A percentile compares a stretch with the other conserved stretches of the same genome.
Evolutionary conservation across 73 alveolate genomes (phyloP).

Genomic region (Stentor roeselii): DNA sequence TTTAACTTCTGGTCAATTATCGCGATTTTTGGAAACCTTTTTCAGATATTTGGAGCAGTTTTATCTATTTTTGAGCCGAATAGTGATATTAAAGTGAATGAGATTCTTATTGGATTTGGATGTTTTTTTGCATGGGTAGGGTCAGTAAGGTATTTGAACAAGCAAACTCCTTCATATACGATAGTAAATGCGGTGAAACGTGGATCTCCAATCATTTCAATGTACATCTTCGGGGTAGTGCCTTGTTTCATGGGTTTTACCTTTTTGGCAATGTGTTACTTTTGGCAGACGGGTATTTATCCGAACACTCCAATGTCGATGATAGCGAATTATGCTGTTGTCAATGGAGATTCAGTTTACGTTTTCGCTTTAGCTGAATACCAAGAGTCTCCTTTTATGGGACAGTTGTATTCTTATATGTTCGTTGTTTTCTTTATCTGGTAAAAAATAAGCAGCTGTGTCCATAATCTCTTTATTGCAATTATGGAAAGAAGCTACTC

Average conservation of each 20-base stretch:
- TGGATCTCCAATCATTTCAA: slow-evolving; percentile 58
- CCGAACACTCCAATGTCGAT: slow-evolving; percentile 59
- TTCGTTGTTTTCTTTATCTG: slow-evolving; percentile 67
- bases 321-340: slow-evolving; percentile 71
- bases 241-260: slow-evolving; percentile 84
- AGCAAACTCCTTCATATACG: not conserved
- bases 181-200: slow-evolving; percentile 54
- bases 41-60: slow-evolving; percentile 70
- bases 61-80: not conserved
- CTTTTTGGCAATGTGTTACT: slow-evolving; percentile 78
- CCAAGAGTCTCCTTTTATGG: slow-evolving; percentile 47
- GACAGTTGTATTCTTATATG: slow-evolving; percentile 65
- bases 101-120: slow-evolving; percentile 78
- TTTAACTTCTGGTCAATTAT: slow-evolving; percentile 73
- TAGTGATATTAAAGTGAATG: slow-evolving; percentile 30
- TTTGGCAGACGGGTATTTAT: slow-evolving; percentile 76
- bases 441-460: slow-evolving; percentile 32
- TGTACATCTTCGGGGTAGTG: slow-evolving; percentile 61
- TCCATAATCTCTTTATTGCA: slow-evolving; percentile 71
- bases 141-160: slow-evolving; percentile 57
- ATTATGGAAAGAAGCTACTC: slow-evolving; percentile 73
- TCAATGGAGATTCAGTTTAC: slow-evolving; percentile 81
- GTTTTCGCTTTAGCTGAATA: slow-evolving; percentile 66
- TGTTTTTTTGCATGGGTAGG: slow-evolving; percentile 76
- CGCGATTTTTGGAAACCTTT: slow-evolving; percentile 62